phyloP scores from a whole-genome alignment of 2,329 filamentous ascomycete genomes.

The Nemania abortiva region DNA sequence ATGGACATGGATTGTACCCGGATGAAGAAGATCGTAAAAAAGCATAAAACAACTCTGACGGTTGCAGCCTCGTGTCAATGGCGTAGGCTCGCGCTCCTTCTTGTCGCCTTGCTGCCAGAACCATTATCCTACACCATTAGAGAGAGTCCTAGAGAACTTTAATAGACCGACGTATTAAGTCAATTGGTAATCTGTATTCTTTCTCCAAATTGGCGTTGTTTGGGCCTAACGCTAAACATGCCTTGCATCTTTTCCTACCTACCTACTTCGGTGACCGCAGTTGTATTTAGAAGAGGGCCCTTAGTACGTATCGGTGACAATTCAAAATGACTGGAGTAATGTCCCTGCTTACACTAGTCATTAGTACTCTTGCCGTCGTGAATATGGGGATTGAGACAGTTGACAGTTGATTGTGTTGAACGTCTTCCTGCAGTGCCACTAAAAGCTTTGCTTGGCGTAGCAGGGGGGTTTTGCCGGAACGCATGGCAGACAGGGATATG shows the following conservation, averaged over 20 bases:
- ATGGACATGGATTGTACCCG: slow-evolving; percentile 2
- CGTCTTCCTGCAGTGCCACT: slow-evolving; percentile 31
- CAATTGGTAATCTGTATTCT: neutral
- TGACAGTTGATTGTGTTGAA: slow-evolving; percentile 9
- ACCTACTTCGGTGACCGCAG: slow-evolving; percentile 27
- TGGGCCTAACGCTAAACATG: slow-evolving; percentile 8
- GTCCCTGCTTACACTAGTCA: slow-evolving; percentile 13
- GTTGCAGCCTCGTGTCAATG: neutral
- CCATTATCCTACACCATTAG: neutral
- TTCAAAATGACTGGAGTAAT: neutral
- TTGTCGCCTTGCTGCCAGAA: neutral
- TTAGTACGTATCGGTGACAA: neutral
- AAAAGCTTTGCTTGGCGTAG: slow-evolving; percentile 19
- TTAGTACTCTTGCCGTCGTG: neutral
- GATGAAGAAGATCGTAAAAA: neutral
- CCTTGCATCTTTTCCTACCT: slow-evolving; percentile 9
- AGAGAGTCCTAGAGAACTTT: neutral
- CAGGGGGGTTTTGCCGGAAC: slow-evolving; percentile 40
- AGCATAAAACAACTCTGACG: neutral
- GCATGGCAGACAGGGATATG: slow-evolving; percentile 43
- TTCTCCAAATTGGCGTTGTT: slow-evolving; percentile 12
- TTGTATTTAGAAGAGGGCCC: neutral
- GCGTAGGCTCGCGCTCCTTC: neutral
- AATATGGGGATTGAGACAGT: slow-evolving; percentile 4
- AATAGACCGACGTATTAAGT: neutral